Conservation (phyloP, 2,329 filamentous ascomycete genomes). For the Neodidymelliopsis sp. region DNA sequence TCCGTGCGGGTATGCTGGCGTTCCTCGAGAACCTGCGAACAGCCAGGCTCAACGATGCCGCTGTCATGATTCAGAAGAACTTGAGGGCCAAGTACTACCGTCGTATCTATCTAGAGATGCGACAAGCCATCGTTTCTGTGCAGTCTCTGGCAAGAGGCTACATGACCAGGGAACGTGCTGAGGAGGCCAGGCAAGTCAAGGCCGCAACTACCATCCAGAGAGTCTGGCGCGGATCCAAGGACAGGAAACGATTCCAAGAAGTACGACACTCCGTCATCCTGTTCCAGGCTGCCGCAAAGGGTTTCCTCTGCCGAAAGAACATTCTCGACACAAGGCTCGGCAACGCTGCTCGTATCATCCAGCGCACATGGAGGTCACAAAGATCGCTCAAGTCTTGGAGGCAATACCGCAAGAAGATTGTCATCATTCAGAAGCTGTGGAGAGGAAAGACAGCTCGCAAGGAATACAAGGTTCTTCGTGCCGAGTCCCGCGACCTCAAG, state of each 20-base stretch:
- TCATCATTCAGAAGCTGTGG: constrained; percentile 92
- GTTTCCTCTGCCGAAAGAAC: constrained; percentile 86
- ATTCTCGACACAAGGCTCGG: constrained; percentile 94
- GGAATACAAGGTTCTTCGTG: constrained; percentile 88
- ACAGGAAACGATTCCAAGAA: constrained; percentile 78
- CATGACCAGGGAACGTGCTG: constrained; percentile 77
- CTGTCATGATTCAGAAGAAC: constrained; percentile 99
- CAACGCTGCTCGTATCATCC: constrained; percentile 89
- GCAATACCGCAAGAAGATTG: constrained; percentile 86
- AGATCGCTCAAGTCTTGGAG: constrained; percentile 82
- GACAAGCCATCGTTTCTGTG: constrained; percentile 78
- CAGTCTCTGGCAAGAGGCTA: constrained; percentile 82
- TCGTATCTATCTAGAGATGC: constrained; percentile 85
- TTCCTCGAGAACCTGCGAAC: constrained; percentile 96
- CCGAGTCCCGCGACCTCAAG: constrained; percentile 97
- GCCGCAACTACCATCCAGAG: constrained; percentile 94
- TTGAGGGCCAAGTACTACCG: constrained; percentile 94
- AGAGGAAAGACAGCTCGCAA: constrained; percentile 81
- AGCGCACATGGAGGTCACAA: constrained; percentile 86
- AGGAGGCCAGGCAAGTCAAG: constrained; percentile 82
- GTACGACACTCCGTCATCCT: constrained; percentile 85
- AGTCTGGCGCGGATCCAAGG: constrained; percentile 91
- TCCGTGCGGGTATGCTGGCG: constrained; percentile 97
- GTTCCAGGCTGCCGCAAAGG: constrained; percentile 90
- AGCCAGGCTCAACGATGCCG: constrained; percentile 87